These are phyloP conservation scores for Kurtzmaniella fragi DNA, from an alignment of 805 yeast species.

Conservation along the genomic window DNA sequence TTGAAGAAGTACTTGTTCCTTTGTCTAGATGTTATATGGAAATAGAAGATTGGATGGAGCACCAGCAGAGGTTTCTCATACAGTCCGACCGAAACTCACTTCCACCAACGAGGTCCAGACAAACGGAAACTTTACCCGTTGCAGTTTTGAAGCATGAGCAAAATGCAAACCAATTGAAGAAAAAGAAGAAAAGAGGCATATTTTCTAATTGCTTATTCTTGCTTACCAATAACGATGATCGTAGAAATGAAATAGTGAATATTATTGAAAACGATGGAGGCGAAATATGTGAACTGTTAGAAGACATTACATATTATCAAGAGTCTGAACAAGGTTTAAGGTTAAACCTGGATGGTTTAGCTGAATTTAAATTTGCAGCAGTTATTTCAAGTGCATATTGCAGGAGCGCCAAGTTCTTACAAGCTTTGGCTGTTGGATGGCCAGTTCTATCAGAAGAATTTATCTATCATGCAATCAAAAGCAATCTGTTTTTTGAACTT, in stretches of 20 bases:
- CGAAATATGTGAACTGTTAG: slow-evolving; percentile 23
- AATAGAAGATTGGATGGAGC: slow-evolving; percentile 32
- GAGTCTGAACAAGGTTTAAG: slow-evolving; percentile 6
- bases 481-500: slow-evolving; percentile 16
- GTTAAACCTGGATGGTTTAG: slow-evolving; percentile 8
- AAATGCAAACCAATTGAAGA: too few relatives aligned
- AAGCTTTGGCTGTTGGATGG: slow-evolving; percentile 79
- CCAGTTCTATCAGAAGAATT: slow-evolving; percentile 65
- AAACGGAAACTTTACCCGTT: slow-evolving; percentile 1
- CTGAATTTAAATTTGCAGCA: slow-evolving; percentile 52
- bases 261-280: slow-evolving; percentile 42
- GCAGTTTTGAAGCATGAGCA: neutral
- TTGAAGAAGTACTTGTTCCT: slow-evolving; percentile 14
- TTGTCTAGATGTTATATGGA: slow-evolving; percentile 36
- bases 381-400: slow-evolving; percentile 53
- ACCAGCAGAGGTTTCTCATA: slow-evolving; percentile 25
- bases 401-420: slow-evolving; percentile 72
- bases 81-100: neutral
- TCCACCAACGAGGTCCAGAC: slow-evolving; percentile 2
- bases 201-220: slow-evolving; percentile 26
- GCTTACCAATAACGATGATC: slow-evolving; percentile 32
- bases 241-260: slow-evolving; percentile 25
- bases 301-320: slow-evolving; percentile 8
- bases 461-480: slow-evolving; percentile 26
- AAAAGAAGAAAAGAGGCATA: slow-evolving; percentile 1